A percentile compares a stretch with the other conserved stretches of the same genome.
phyloP scores from a whole-genome alignment of 805 yeast species.

The Metschnikowia koreensis region DNA sequence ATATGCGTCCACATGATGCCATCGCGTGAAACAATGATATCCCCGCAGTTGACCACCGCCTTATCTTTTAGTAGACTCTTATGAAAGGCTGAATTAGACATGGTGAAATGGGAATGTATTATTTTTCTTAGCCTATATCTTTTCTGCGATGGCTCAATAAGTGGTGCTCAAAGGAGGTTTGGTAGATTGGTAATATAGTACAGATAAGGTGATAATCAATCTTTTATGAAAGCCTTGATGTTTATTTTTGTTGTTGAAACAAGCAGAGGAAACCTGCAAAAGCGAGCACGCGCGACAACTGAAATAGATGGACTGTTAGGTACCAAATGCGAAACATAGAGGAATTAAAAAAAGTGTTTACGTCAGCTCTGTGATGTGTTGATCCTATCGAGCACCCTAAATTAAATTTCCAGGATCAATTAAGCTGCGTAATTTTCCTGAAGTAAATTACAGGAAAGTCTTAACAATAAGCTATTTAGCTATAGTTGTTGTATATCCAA shows the following conservation, averaged over 20 bases:
- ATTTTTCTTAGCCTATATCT: too few species aligned
- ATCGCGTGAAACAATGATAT: conserved; percentile 38
- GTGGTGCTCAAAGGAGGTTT: too few species aligned
- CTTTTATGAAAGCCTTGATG: background rate
- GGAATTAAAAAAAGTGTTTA: background rate
- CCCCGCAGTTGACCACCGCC: conserved; percentile 33
- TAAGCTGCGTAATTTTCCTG: too few species aligned
- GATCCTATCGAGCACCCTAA: too few species aligned
- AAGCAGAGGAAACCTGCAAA: background rate
- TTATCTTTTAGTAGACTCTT: conserved; percentile 31
- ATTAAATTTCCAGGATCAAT: too few species aligned
- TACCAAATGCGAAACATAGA: background rate
- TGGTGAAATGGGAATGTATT: background rate
- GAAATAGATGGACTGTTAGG: background rate
- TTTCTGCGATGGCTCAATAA: too few species aligned
- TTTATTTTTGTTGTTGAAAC: background rate
- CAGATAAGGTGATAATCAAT: too few species aligned
- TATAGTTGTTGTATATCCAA: too few species aligned
- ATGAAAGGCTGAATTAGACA: conserved; percentile 26
- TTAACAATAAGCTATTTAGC: too few species aligned
- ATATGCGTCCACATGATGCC: conserved; percentile 35
- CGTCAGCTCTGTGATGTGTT: too few species aligned
- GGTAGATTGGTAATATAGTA: too few species aligned
- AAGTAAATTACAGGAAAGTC: too few species aligned
- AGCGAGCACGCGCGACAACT: background rate